Evolutionary conservation across 805 yeast species (phyloP).

Genomic region (Kodamaea jinghongensis): DNA sequence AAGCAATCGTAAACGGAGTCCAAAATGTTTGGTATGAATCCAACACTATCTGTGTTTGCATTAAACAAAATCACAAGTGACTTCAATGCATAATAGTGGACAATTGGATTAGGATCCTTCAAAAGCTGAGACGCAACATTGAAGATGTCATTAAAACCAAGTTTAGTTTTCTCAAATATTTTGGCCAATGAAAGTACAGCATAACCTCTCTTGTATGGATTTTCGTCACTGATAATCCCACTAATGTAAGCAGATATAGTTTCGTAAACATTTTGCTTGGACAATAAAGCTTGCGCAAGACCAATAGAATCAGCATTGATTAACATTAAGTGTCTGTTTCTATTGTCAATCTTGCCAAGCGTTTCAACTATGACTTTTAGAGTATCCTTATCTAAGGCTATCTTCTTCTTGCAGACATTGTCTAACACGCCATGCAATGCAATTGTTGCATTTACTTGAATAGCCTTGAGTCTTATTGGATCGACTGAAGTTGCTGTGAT

Average conservation of each 20-base stretch:
- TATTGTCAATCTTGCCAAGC: constrained; percentile 39
- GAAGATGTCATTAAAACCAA: constrained; percentile 41
- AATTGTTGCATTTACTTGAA: constrained; percentile 58
- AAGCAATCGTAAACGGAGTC: constrained; percentile 25
- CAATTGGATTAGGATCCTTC: constrained; percentile 80
- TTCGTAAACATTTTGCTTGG: constrained; percentile 18
- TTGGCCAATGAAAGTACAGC: constrained; percentile 28
- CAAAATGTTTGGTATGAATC: constrained; percentile 40
- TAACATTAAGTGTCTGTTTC: constrained; percentile 40
- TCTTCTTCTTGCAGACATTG: constrained; percentile 18
- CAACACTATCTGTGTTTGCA: constrained; percentile 47
- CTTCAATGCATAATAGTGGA: constrained; percentile 69
- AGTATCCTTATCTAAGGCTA: constrained; percentile 19
- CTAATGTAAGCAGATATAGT: constrained; percentile 43
- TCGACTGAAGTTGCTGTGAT: constrained; percentile 37
- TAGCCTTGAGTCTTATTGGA: constrained; percentile 42
- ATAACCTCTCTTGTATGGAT: constrained; percentile 59
- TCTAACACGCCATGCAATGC: constrained; percentile 56
- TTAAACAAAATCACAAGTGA: constrained; percentile 57
- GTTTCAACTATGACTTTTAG: constrained; percentile 50
- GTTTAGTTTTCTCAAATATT: constrained; percentile 26
- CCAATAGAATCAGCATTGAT: constrained; percentile 61
- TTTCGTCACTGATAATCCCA: constrained; percentile 59
- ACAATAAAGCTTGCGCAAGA: constrained; percentile 30
- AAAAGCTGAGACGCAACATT: constrained; percentile 60